phyloP scores from a whole-genome alignment of 2,329 filamentous ascomycete species.

The Gyromitra esculenta region DNA sequence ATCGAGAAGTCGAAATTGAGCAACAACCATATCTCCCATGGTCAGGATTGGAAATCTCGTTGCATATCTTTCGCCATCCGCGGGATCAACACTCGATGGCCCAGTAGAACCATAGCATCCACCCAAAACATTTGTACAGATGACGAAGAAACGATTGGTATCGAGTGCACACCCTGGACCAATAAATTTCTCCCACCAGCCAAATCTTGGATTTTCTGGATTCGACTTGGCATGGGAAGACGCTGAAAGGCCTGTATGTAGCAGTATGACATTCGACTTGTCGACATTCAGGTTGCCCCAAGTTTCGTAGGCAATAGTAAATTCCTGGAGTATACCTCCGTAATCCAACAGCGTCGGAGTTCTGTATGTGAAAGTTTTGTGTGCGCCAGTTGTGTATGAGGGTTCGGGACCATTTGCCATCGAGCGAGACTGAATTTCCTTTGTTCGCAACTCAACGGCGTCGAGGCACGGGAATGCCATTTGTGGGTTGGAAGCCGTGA shows the following conservation, averaged over 20 bases:
- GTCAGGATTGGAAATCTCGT: slow-evolving; percentile 96
- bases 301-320: slow-evolving; percentile 90
- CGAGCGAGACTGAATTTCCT: slow-evolving; percentile 73
- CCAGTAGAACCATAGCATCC: slow-evolving; percentile 97
- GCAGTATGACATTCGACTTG: slow-evolving; percentile 85
- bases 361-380: slow-evolving; percentile 77
- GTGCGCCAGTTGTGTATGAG: slow-evolving; percentile 90
- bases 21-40: slow-evolving; percentile 96
- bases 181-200: slow-evolving; percentile 99
- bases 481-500: slow-evolving; percentile 74
- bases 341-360: slow-evolving; percentile 87
- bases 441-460: slow-evolving; percentile 80
- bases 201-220: slow-evolving; percentile 81
- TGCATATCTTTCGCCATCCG: slow-evolving; percentile 86
- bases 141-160: slow-evolving; percentile 89
- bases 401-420: slow-evolving; percentile 85
- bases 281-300: slow-evolving; percentile 85
- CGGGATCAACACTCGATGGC: slow-evolving; percentile 85
- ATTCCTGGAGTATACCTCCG: slow-evolving; percentile 89
- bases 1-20: slow-evolving; percentile 90
- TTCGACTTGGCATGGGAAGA: slow-evolving; percentile 97
- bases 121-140: slow-evolving; percentile 96
- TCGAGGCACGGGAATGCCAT: slow-evolving; percentile 92
- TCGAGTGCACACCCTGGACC: slow-evolving; percentile 75
- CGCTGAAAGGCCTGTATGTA: slow-evolving; percentile 95